Base-by-base conservation (phyloP, 1,139 yeast genomes). In the Nadsonia starkeyi-henricii region DNA sequence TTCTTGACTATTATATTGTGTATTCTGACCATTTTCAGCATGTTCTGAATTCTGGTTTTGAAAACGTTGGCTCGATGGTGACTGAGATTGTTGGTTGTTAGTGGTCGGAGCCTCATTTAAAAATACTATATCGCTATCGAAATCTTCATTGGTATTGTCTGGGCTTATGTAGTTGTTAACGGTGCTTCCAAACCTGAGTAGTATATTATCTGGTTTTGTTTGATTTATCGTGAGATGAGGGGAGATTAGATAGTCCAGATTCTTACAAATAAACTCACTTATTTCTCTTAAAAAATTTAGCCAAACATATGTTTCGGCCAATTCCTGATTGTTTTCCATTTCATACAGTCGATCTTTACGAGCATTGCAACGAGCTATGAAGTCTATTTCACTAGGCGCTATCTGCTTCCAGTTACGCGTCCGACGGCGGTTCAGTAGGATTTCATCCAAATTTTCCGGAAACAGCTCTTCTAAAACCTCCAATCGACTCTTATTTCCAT, bases 381-480 rank as follows among this genome's bases (percentile, higher is more conserved):
- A 85, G 53, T 85, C 94, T 7, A 66, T 53, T 58, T 86, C 95
- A 3, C 81, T 75, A 0, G 91, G 85, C 0, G 85, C 74, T 45
- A 81, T 62, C 0, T 64, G 56, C 56, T 61, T 56, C 46, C 58
- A 21, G 45, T 47, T 50, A 20, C 58, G 50, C 20, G 68, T 62
- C 4, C 17, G 9, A 13, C 39, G 15, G 15, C 39, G 39, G 13
- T 67, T 60, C 19, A 77, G 61, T n/a, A 81, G 60, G n/a, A 70
- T 63, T 45, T 75, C 74, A 44, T 77, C 81, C 57, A 88, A 61
- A 56, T 81, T 73, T 5, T 70, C 70, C 17, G 68, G 62, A 47
- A 91, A 82, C 47, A 89, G 74, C 57, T 81, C 86, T 53, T 85
- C 81, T 53, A 89, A 66, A 9, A 86, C 76, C 48, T 83, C 91